Conservation (phyloP, 495 filamentous ascomycete species). For the Neurospora sp. region DNA sequence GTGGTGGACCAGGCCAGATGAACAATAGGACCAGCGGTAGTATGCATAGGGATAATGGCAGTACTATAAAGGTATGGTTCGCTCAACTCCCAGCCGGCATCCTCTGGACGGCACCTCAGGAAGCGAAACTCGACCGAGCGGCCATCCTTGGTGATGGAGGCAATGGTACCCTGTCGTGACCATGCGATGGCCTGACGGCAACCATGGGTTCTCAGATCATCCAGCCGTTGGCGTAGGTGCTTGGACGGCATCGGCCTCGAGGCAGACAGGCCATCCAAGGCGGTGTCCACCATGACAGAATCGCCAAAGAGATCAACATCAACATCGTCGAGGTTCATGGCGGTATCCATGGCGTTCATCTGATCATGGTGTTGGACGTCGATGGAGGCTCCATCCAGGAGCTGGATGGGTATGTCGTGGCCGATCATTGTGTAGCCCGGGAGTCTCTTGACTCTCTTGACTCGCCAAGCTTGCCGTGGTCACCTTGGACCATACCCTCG, state of each 20-base stretch:
- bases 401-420: constrained; percentile 25
- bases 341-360: constrained; percentile 14
- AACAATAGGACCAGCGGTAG: constrained; percentile 45
- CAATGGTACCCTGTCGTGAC: constrained; percentile 84
- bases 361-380: neutral
- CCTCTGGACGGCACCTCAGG: constrained; percentile 56
- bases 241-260: constrained; percentile 43
- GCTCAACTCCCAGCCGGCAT: constrained; percentile 71
- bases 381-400: constrained; percentile 17
- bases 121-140: constrained; percentile 58
- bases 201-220: constrained; percentile 67
- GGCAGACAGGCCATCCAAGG: constrained; percentile 37
- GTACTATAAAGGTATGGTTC: constrained; percentile 37
- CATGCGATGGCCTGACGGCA: constrained; percentile 84
- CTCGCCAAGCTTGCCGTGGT: neutral
- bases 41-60: constrained; percentile 26
- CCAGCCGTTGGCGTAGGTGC: constrained; percentile 60
- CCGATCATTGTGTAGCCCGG: constrained; percentile 11
- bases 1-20: constrained; percentile 75
- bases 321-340: constrained; percentile 54
- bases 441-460: neutral
- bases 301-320: constrained; percentile 75
- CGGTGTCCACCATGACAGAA: constrained; percentile 32
- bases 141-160: constrained; percentile 65
- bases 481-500: neutral